These are phyloP conservation scores for Cornus suecica DNA, from an alignment of 148 eudicot genomes.

Conservation along the genomic window DNA sequence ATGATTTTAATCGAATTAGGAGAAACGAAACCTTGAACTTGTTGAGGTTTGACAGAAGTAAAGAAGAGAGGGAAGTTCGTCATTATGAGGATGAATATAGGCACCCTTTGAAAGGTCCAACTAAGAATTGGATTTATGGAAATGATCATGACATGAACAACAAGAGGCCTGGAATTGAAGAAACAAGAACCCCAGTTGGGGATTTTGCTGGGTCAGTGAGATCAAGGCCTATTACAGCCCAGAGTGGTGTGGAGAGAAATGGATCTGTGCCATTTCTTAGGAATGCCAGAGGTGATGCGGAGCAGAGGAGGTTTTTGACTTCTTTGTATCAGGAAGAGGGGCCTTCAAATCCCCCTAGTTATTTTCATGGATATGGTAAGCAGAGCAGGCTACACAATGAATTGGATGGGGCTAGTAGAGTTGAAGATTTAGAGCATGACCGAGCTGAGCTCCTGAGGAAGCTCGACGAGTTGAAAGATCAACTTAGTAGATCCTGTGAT, in stretches of 20 bases:
- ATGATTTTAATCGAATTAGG: conserved; percentile 12
- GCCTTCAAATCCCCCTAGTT: conserved; percentile 31
- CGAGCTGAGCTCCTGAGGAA: conserved; percentile 60
- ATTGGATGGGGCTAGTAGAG: conserved; percentile 32
- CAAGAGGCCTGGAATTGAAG: conserved; percentile 17
- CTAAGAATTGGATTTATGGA: conserved; percentile 15
- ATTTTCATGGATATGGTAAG: conserved; percentile 34
- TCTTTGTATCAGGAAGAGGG: conserved; percentile 42
- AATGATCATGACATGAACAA: conserved; percentile 9
- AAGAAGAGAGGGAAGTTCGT: conserved; percentile 20
- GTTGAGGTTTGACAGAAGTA: conserved; percentile 24
- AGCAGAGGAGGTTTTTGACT: conserved; percentile 26
- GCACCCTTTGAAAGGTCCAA: conserved; percentile 19
- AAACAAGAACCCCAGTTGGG: conserved; percentile 29
- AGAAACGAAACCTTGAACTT: conserved; percentile 26
- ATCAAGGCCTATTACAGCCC: conserved; percentile 30
- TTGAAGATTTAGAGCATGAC: conserved; percentile 44
- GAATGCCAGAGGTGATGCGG: conserved; percentile 12
- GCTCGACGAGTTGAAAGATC: conserved; percentile 57
- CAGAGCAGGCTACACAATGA: conserved; percentile 32
- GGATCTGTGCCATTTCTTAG: conserved; percentile 15
- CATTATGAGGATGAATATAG: conserved; percentile 25
- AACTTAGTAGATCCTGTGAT: conserved; percentile 44
- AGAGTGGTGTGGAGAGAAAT: conserved; percentile 22
- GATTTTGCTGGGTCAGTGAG: conserved; percentile 26